A percentile compares a stretch with the other conserved stretches of the same genome.
Conservation (phyloP, 1,284 basidiomycete genomes). For the Heterobasidion occidentale region DNA sequence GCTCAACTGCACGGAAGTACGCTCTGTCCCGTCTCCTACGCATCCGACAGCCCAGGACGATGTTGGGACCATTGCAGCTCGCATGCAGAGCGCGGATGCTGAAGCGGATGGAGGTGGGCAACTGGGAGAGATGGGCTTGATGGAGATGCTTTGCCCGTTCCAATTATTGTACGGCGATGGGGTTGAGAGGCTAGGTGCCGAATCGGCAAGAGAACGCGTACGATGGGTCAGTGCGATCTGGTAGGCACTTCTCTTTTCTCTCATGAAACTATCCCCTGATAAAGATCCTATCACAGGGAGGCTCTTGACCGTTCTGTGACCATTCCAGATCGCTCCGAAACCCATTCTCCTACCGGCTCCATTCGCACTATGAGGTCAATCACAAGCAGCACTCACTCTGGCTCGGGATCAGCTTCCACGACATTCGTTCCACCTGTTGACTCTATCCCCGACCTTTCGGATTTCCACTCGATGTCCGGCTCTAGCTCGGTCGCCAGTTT, state of each 20-base stretch:
- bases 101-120: conserved; percentile 36
- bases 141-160: conserved; percentile 78
- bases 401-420: conserved; percentile 47
- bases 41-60: conserved; percentile 76
- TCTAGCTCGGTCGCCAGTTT: conserved; percentile 27
- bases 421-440: conserved; percentile 65
- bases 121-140: conserved; percentile 30
- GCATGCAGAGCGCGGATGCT: conserved; percentile 42
- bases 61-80: conserved; percentile 76
- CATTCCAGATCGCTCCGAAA: conserved; percentile 40
- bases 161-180: conserved; percentile 84
- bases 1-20: conserved; percentile 76
- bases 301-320: conserved; percentile 44
- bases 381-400: conserved; percentile 24
- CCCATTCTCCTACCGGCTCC: conserved; percentile 64
- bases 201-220: conserved; percentile 75
- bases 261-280: neutral
- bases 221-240: conserved; percentile 85
- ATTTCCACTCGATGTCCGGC: conserved; percentile 37
- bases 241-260: conserved; percentile 33
- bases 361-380: conserved; percentile 62
- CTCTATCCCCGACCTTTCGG: conserved; percentile 59
- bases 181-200: conserved; percentile 76
- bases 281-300: conserved; percentile 44
- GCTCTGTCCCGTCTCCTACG: conserved; percentile 68